Evolutionary conservation across 2,329 filamentous ascomycete species (phyloP).

Genomic region (Pseudogymnoascus sp.): DNA sequence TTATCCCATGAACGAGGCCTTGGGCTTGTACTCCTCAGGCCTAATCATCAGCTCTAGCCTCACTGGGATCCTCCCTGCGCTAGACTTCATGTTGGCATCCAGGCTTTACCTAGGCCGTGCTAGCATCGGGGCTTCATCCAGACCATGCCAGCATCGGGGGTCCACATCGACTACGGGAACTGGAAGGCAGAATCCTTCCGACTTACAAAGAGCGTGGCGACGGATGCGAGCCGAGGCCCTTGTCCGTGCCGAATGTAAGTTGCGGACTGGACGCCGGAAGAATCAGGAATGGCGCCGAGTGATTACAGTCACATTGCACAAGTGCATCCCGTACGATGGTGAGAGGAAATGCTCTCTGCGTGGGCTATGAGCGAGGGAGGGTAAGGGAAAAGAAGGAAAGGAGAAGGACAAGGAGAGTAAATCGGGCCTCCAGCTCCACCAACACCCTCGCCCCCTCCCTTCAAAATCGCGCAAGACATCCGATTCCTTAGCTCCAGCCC

Average conservation of each 20-base stretch:
- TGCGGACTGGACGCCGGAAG: constrained; percentile 41
- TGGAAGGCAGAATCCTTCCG: constrained; percentile 43
- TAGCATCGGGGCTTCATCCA: constrained; percentile 43
- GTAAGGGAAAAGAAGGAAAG: no score
- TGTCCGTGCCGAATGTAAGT: no score
- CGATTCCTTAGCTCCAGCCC: constrained; percentile 94
- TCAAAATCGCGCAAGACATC: constrained; percentile 98
- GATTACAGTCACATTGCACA: no score
- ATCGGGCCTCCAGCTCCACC: constrained; percentile 82
- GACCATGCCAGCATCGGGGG: constrained; percentile 44
- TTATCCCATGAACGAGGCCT: no score
- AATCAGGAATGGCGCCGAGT: background rate
- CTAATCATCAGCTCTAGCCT: no score
- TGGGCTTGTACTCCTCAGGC: no score
- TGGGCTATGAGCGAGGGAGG: no score
- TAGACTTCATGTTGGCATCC: constrained; percentile 47
- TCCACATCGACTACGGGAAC: constrained; percentile 35
- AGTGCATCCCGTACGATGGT: no score
- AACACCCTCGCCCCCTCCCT: constrained; percentile 85
- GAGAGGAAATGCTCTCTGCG: no score
- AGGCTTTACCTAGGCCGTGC: constrained; percentile 39
- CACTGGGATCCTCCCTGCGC: constrained; percentile 55
- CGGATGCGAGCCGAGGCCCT: constrained; percentile 36
- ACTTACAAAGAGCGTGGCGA: constrained; percentile 40
- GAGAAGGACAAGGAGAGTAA: no score